These are phyloP conservation scores for Gossypium gossypioides DNA, from an alignment of 441 rosid genomes.

Conservation along the genomic window DNA sequence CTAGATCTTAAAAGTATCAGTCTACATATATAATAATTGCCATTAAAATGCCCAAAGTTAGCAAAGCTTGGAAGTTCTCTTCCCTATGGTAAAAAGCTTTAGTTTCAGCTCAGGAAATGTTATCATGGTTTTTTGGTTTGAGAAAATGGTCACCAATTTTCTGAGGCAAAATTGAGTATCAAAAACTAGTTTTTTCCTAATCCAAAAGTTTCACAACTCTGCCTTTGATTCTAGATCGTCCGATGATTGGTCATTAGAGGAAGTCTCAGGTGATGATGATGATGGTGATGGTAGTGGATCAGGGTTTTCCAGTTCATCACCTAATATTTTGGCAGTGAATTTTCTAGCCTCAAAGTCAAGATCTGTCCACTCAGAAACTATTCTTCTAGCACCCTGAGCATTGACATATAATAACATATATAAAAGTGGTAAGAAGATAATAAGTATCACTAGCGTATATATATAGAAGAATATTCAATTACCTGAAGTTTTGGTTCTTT, in stretches of 20 bases:
- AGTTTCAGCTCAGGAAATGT: not conserved
- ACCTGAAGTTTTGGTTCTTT: constrained; percentile 98
- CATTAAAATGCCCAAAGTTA: not conserved
- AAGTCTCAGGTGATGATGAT: constrained; percentile 17
- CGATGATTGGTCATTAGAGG: constrained; percentile 15
- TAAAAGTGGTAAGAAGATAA: not conserved
- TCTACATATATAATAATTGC: not conserved
- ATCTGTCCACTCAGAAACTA: constrained; percentile 76
- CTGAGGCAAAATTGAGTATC: not conserved
- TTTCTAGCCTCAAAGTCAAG: constrained; percentile 72
- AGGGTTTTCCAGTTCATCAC: constrained; percentile 58
- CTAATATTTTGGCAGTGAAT: constrained; percentile 68
- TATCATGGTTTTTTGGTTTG: not conserved
- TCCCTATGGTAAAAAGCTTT: not conserved
- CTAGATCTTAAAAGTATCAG: not conserved
- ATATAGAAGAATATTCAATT: not conserved
- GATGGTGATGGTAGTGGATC: constrained; percentile 25
- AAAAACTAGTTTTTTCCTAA: not conserved
- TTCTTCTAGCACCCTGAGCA: constrained; percentile 82
- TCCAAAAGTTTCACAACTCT: constrained; percentile 39
- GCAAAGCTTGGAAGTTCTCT: not conserved
- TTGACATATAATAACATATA: not conserved
- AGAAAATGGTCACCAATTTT: not conserved
- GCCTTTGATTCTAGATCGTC: constrained; percentile 59
- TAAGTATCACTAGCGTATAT: too few species aligned